Evolutionary conservation across 2,329 filamentous ascomycete species (phyloP).

Genomic region (Hymenoscyphus linearis): DNA sequence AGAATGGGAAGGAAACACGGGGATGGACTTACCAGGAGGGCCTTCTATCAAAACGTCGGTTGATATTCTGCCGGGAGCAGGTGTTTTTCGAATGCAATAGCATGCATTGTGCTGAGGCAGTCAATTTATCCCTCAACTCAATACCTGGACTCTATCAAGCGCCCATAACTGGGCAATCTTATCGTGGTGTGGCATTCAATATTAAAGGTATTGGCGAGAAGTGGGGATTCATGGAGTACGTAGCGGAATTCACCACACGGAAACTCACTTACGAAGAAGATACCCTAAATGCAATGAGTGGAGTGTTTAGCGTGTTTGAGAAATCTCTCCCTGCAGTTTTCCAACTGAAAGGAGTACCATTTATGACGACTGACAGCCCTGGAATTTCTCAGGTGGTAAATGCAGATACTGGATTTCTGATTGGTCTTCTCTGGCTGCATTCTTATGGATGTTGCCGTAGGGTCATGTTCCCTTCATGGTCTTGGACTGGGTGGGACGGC

Average conservation of each 20-base stretch:
- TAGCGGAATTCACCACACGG: not conserved
- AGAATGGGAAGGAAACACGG: conserved; percentile 17
- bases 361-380: not conserved
- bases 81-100: conserved; percentile 23
- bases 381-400: not conserved
- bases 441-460: not conserved
- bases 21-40: conserved; percentile 36
- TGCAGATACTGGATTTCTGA: not conserved
- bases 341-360: not conserved
- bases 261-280: not conserved
- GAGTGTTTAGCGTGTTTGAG: not conserved
- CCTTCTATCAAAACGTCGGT: conserved; percentile 24
- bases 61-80: conserved; percentile 30
- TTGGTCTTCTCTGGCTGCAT: not conserved
- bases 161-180: not conserved
- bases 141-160: not conserved
- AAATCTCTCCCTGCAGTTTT: not conserved
- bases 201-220: not conserved
- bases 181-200: not conserved
- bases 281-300: not conserved
- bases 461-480: not conserved
- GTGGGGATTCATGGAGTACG: not conserved
- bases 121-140: not conserved
- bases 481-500: not conserved
- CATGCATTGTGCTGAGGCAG: not conserved